Evolutionary conservation across 306 rosid genomes (phyloP), one percentile per base, ranked within the genome.

Genomic region (Malus sylvestris): DNA sequence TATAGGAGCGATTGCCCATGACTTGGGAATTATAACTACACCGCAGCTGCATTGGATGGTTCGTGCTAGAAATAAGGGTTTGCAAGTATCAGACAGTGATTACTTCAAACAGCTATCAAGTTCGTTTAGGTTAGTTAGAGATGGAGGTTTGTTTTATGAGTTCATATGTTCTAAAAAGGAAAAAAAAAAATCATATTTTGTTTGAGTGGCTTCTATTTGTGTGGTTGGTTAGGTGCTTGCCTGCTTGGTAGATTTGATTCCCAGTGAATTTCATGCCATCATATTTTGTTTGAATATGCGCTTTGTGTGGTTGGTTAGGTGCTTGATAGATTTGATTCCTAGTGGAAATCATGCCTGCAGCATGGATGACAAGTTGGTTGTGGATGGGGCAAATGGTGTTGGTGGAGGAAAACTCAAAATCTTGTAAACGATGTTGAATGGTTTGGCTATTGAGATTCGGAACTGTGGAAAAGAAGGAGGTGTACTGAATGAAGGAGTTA

Each of bases 41-140:
- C 97, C 98, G 0, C 89, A 89, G 72, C 75, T 92, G 35, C 97
- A 95, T 80, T 95, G 97, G 97, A 92, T 95, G 96, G 98, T 95
- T 84, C 93, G 85, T 10, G 90, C 88, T 23, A 87, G 86, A 80
- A 92, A 95, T 83, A 79, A 77, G 78, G 89, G 93, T 58, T 13
- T 69, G 58, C 75, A 76, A 23, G 91, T 83, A 49, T 84, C 91
- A 0, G 93, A 90, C 84, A 79, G 70, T 58, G 92, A 89, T 85
- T 92, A 95, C 82, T 88, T 92, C 81, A 80, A 88, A 55, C 89
- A 76, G 73, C 89, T 92, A 79, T 87, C 97, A 4, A 85, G 80
- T 78, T 90, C 97, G 1, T 92, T 89, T 88, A 90, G 96, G 97
- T 92, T 85, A 73, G 81, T 86, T 61, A 27, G 40, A 60, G 27